Evolutionary conservation across 441 rosid species (phyloP), one percentile per base, ranked within the genome.

Genomic region (Erodium texanum): DNA sequence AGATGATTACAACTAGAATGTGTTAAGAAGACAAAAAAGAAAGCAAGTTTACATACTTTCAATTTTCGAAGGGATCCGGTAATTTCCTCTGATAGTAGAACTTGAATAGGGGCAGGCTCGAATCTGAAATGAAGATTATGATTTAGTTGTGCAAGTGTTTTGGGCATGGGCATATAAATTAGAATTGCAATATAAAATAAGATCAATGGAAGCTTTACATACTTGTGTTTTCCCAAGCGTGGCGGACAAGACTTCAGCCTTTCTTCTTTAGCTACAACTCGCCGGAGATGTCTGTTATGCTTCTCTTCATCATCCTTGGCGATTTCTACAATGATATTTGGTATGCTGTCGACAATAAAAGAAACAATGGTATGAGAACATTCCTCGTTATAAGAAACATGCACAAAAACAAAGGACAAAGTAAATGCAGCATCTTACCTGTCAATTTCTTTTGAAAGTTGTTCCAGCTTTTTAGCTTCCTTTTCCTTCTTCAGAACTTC

Each of bases 211-310:
- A 45, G 14, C n/a, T 12, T 34, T 22, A 66, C 86, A 65, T 90
- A 86, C 98, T 84, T 93, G 89, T 89, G 89, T 80, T 84, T 89
- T 73, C 94, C 98, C 82, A 93, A 75, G 16, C 96, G 92, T 8
- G 96, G 94, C 15, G 98, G 98, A 45, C 89, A 69, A 10, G 74
- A 66, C 82, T 84, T 90, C 24, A 85, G 82, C 70, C 86, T 87
- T 68, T 93, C 97, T 73, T 89, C 76, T 81, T 87, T 85, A 2
- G 89, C 89, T 11, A 85, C 81, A 59, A 74, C 67, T 43, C 79
- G 68, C 45, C 98, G 69, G 61, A 79, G 62, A 68, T 76, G 90
- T 76, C 81, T 78, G 16, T 84, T 89, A 38, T 81, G 78, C 84
- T 87, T 89, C 72, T 86, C 88, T 50, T 85, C 86, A 59, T 90